Evolutionary conservation across 177 flowering plant genomes (phyloP), one percentile per base, ranked within the genome.

Genomic region (Tripterygium wilfordii): DNA sequence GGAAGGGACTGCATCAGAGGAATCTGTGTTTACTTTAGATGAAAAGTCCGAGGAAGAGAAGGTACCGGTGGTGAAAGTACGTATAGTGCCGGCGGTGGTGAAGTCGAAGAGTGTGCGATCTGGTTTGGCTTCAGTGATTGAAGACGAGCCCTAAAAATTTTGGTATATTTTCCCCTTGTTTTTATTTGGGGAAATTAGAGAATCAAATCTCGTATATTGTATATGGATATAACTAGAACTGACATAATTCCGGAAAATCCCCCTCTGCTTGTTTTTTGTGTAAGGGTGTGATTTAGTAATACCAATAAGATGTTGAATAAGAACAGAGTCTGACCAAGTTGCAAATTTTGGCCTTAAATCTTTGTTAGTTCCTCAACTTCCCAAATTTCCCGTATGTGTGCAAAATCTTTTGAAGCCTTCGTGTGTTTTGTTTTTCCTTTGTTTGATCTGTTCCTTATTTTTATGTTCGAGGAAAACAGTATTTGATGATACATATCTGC

Each of bases 61-160:
- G 36, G 47, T 16, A 18, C 5, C 16, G 22, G 54, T 18, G 49
- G 46, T 26, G 45, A 53, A 60, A 41, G 31, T 50, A 35, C 65
- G 67, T 66, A 54, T n/a, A n/a, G n/a, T 58, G 48, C 70, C 67
- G 25, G 62, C 57, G 43, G 72, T 48, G 51, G 19, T 69, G 10
- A 52, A 64, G 33, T 58, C 67, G 38, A 63, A 53, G 66, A 51
- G 54, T 18, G 13, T 40, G 2, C 32, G 13, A 18, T 40, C 75
- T 37, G 82, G 82, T 28, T 63, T 77, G 53, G 69, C 79, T 31
- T 72, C 73, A 5, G 57, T 69, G 10, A 50, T 72, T 37, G 54
- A 57, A 33, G 70, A 66, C 16, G 43, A 68, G 48, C 66, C 65
- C 21, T 47, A 23, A 56, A 64, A 35, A 47, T 63, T 57, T 60